phyloP scores from a whole-genome alignment of 345 rosid genomes.

The Boechera divaricarpa region DNA sequence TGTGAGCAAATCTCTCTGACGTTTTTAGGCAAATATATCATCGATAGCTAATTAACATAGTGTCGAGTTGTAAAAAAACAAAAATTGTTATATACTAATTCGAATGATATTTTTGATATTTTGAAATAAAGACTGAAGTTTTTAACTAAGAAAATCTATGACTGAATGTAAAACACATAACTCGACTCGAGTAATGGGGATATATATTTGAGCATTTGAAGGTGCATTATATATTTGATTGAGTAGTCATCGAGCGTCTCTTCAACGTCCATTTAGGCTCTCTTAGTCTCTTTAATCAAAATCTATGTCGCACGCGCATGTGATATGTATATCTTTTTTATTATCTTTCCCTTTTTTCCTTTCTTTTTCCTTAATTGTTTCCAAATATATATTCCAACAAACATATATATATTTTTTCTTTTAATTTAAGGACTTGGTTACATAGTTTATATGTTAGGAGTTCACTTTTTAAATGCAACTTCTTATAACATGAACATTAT shows the following conservation, averaged over 20 bases:
- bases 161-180: background rate
- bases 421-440: background rate
- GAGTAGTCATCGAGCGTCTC: slow-evolving; percentile 19
- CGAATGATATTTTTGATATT: background rate
- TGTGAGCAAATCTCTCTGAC: background rate
- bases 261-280: slow-evolving; percentile 28
- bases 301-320: slow-evolving; percentile 23
- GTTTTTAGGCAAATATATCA: background rate
- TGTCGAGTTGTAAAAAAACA: background rate
- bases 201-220: background rate
- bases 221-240: background rate
- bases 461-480: background rate
- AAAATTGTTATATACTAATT: background rate
- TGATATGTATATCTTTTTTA: background rate
- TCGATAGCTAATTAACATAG: background rate
- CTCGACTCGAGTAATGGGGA: background rate
- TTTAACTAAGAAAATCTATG: background rate
- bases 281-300: slow-evolving; percentile 31
- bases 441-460: background rate
- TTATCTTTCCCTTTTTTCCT: background rate
- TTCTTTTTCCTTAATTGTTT: background rate
- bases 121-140: background rate
- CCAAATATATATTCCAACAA: background rate
- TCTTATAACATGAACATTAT: background rate
- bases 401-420: background rate